Base-by-base conservation (phyloP, 495 filamentous ascomycete genomes). In the Penicillium roqueforti region DNA sequence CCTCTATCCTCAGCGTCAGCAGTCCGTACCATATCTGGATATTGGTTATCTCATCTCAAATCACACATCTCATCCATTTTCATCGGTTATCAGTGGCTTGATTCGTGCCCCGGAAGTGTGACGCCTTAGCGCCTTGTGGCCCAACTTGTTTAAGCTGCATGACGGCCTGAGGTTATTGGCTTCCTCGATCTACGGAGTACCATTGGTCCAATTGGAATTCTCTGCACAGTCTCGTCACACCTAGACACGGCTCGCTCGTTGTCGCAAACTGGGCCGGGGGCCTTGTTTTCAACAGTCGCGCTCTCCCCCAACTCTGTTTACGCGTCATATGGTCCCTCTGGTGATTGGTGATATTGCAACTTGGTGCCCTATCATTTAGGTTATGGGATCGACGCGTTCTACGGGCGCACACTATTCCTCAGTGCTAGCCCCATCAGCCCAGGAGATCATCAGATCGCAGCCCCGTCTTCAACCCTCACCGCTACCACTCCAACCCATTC, bases 301-400 rank as follows among this genome's bases (percentile, higher is more conserved):
- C 50, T 19, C 22, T 44, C 38, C 57, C 44, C 34, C 16, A 26
- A 48, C 36, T 36, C 54, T 53, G 48, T 59, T 58, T 55, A 67
- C 65, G 65, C 63, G 59, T 65, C 65, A 55, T 57, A 58, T 54
- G 58, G 51, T 62, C 51, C 38, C 53, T 52, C 16, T 42, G 53
- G 55, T 40, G 53, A 55, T 42, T 58, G 28, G 48, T 57, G 60
- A 57, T 60, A 44, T 25, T 40, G 32, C 32, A 34, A 31, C 28
- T 28, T 53, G 41, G 25, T 42, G 29, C 44, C 34, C 36, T 39
- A 19, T 37, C 50, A 16, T 48, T 40, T 47, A 53, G 55, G 68
- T 38, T 54, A 87, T 87, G 84, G 77, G 78, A 63, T 75, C 84
- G 74, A 83, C 88, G 79, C 85, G 81, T 78, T 75, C 78, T 47